Evolutionary conservation across 2,329 filamentous ascomycete species (phyloP).

Genomic region (Teratosphaeria nubilosa): DNA sequence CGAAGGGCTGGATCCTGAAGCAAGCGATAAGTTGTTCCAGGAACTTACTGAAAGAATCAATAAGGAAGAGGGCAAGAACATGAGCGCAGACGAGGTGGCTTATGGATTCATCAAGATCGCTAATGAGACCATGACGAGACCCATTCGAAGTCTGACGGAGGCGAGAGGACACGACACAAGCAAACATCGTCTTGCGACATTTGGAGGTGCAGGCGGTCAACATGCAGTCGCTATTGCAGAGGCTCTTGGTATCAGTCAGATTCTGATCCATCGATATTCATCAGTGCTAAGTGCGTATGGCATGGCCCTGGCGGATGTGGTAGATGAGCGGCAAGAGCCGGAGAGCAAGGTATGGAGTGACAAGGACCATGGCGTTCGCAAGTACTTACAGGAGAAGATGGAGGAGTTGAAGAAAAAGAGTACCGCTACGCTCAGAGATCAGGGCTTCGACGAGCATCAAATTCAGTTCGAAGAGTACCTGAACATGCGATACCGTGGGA

Average conservation of each 20-base stretch:
- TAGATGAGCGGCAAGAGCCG: slow-evolving; percentile 80
- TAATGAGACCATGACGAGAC: slow-evolving; percentile 84
- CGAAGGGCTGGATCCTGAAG: slow-evolving; percentile 64
- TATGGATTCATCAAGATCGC: slow-evolving; percentile 84
- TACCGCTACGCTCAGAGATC: slow-evolving; percentile 54
- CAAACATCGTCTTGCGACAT: slow-evolving; percentile 81
- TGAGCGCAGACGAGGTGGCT: slow-evolving; percentile 75
- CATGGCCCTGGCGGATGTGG: slow-evolving; percentile 86
- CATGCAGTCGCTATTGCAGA: slow-evolving; percentile 87
- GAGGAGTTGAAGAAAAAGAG: slow-evolving; percentile 70
- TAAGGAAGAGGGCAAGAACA: slow-evolving; percentile 55
- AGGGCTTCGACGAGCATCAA: slow-evolving; percentile 66
- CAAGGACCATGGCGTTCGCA: slow-evolving; percentile 44
- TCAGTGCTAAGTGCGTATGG: slow-evolving; percentile 85
- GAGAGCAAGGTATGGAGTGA: slow-evolving; percentile 53
- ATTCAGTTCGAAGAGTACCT: slow-evolving; percentile 86
- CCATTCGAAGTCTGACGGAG: slow-evolving; percentile 82
- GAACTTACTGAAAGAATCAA: slow-evolving; percentile 72
- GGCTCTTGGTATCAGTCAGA: slow-evolving; percentile 73
- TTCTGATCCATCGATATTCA: slow-evolving; percentile 77
- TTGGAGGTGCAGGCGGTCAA: slow-evolving; percentile 84
- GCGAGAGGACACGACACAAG: slow-evolving; percentile 87
- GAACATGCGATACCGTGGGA: slow-evolving; percentile 86
- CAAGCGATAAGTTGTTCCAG: slow-evolving; percentile 64
- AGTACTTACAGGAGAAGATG: slow-evolving; percentile 63